Conservation (phyloP, 768 basidiomycete genomes). For the Lepiota brunneoincarnata region DNA sequence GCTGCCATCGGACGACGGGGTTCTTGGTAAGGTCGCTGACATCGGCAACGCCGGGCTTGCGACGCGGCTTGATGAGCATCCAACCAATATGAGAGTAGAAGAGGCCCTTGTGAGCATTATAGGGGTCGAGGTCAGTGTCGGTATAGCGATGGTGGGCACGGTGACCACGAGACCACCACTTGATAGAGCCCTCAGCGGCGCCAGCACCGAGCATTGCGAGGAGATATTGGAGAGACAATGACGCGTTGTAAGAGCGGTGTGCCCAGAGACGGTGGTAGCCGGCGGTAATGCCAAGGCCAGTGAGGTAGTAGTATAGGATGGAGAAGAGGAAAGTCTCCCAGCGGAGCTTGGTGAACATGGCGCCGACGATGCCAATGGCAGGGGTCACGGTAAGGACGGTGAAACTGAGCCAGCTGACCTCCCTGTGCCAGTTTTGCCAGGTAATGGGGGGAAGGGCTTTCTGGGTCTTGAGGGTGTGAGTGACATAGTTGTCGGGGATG, state of each 20-base stretch:
- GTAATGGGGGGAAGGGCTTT: slow-evolving; percentile 68
- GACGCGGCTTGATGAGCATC: slow-evolving; percentile 91
- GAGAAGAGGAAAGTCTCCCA: slow-evolving; percentile 69
- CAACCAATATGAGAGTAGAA: slow-evolving; percentile 86
- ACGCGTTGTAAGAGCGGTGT: slow-evolving; percentile 93
- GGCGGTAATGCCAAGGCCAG: slow-evolving; percentile 85
- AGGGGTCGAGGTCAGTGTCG: slow-evolving; percentile 95
- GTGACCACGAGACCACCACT: slow-evolving; percentile 99
- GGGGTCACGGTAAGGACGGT: slow-evolving; percentile 74
- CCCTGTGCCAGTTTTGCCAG: slow-evolving; percentile 53
- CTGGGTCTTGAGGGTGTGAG: slow-evolving; percentile 65
- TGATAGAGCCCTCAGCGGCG: slow-evolving; percentile 94
- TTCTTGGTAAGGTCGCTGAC: slow-evolving; percentile 83
- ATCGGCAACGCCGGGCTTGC: slow-evolving; percentile 88
- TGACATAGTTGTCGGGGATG: slow-evolving; percentile 83
- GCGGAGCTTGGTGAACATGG: slow-evolving; percentile 58
- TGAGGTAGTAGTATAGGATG: slow-evolving; percentile 37
- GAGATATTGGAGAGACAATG: slow-evolving; percentile 77
- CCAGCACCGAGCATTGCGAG: slow-evolving; percentile 87
- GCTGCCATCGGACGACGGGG: slow-evolving; percentile 83
- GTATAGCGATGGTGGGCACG: slow-evolving; percentile 97
- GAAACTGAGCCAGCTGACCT: slow-evolving; percentile 79
- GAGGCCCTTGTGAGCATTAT: slow-evolving; percentile 89
- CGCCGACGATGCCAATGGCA: slow-evolving; percentile 68
- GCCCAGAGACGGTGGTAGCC: slow-evolving; percentile 99